Evolutionary conservation across 495 filamentous ascomycete genomes (phyloP).

Genomic region (Lindgomyces ingoldianus): DNA sequence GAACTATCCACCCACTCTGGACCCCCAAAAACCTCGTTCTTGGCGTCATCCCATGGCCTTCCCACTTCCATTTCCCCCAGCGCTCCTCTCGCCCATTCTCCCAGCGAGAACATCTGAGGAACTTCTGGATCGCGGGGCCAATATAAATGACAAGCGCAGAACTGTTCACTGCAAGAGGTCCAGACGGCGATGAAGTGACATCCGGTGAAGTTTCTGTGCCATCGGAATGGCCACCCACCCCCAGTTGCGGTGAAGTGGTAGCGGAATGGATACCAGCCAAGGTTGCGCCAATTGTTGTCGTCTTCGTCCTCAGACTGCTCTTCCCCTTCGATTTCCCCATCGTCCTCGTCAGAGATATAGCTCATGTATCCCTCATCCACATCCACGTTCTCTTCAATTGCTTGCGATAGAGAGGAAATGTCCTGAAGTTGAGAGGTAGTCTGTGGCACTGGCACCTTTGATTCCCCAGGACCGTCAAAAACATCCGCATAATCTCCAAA

Average conservation of each 20-base stretch:
- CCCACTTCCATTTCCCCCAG: neutral
- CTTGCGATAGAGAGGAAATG: too few species aligned
- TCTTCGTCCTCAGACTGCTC: neutral
- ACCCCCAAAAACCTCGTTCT: too few species aligned
- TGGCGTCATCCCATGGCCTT: neutral
- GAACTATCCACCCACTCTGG: neutral
- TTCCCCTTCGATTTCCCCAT: neutral
- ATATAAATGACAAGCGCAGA: neutral
- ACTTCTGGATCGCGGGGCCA: neutral
- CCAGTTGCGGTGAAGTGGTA: too few species aligned
- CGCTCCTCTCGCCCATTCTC: neutral
- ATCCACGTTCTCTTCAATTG: neutral
- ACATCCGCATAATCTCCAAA: neutral
- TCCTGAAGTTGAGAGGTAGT: too few species aligned
- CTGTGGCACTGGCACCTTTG: too few species aligned
- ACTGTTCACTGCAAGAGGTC: neutral
- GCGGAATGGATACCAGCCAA: too few species aligned
- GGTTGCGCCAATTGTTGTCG: too few species aligned
- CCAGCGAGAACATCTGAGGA: neutral
- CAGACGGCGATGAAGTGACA: neutral
- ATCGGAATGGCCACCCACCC: too few species aligned
- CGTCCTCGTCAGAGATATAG: neutral
- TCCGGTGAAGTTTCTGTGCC: neutral
- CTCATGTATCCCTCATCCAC: neutral
- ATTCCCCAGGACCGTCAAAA: too few species aligned